Conservation (phyloP, 2,329 filamentous ascomycete species). For the Colletotrichum truncatum region DNA sequence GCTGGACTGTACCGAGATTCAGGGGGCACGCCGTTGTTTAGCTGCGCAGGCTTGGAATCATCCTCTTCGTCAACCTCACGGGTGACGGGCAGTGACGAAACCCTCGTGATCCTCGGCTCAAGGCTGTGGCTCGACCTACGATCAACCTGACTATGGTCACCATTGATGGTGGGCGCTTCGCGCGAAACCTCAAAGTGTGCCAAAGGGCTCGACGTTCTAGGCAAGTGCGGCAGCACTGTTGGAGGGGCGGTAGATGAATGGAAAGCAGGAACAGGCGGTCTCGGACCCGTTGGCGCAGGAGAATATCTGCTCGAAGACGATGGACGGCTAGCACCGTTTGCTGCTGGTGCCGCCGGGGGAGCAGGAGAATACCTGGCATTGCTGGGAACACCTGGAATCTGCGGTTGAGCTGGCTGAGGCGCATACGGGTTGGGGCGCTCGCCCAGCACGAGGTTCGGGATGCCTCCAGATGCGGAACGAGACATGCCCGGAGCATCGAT, state of each 20-base stretch:
- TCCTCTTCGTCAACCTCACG: conserved; percentile 70
- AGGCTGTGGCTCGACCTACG: conserved; percentile 62
- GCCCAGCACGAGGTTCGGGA: conserved; percentile 60
- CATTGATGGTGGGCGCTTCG: conserved; percentile 40
- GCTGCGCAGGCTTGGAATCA: conserved; percentile 33
- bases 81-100: conserved; percentile 68
- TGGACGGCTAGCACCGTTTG: conserved; percentile 49
- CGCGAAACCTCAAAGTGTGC: conserved; percentile 67
- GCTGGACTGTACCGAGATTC: conserved; percentile 51
- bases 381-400: conserved; percentile 42
- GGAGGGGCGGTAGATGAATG: conserved; percentile 44
- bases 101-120: conserved; percentile 62
- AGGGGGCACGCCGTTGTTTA: conserved; percentile 32
- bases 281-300: conserved; percentile 51
- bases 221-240: conserved; percentile 64
- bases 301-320: conserved; percentile 62
- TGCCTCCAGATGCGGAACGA: conserved; percentile 31
- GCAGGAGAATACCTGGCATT: conserved; percentile 71
- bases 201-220: conserved; percentile 72
- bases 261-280: conserved; percentile 52
- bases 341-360: conserved; percentile 49
- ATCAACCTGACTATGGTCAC: conserved; percentile 53
- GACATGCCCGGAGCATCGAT: conserved; percentile 10
- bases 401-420: conserved; percentile 47
- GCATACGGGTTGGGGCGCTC: conserved; percentile 64